Evolutionary conservation across 2,329 filamentous ascomycete species (phyloP).

Genomic region (Fusarium avenaceum): DNA sequence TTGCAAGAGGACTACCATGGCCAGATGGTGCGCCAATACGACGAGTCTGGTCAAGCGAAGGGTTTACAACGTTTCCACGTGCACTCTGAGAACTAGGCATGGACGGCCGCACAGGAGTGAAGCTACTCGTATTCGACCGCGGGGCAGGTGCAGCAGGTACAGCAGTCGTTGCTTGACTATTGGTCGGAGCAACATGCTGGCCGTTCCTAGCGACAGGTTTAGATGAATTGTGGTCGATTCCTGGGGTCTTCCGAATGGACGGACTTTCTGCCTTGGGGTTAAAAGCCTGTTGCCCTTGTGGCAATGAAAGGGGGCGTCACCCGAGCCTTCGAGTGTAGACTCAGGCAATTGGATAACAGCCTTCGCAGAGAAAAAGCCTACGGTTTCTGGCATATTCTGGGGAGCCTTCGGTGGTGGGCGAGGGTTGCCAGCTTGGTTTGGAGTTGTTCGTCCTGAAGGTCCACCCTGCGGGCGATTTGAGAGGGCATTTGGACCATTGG

Average conservation of each 20-base stretch:
- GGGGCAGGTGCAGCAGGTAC: constrained; percentile 32
- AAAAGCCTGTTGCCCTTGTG: constrained; percentile 69
- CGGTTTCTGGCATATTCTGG: constrained; percentile 56
- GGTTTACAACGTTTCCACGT: constrained; percentile 63
- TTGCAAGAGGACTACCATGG: constrained; percentile 68
- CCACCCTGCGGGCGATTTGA: constrained; percentile 41
- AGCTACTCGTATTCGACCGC: constrained; percentile 45
- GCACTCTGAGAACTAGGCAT: constrained; percentile 46
- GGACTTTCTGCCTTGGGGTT: constrained; percentile 83
- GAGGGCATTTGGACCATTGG: constrained; percentile 44
- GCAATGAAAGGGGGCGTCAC: constrained; percentile 58
- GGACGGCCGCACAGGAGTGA: constrained; percentile 52
- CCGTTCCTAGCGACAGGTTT: constrained; percentile 75
- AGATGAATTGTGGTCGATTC: constrained; percentile 84
- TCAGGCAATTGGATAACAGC: constrained; percentile 71
- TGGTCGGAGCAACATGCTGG: constrained; percentile 64
- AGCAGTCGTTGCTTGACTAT: constrained; percentile 46
- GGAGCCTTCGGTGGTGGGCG: constrained; percentile 51
- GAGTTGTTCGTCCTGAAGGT: constrained; percentile 30
- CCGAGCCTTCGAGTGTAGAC: constrained; percentile 53
- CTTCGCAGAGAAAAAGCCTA: constrained; percentile 79
- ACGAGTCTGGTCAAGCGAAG: constrained; percentile 66
- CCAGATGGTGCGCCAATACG: constrained; percentile 71
- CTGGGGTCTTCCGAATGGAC: constrained; percentile 89
- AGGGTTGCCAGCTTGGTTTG: constrained; percentile 44